A percentile compares a stretch with the other conserved stretches of the same genome.
phyloP scores from a whole-genome alignment of 495 filamentous ascomycete genomes.

The Penicillium cosmopolitanum region DNA sequence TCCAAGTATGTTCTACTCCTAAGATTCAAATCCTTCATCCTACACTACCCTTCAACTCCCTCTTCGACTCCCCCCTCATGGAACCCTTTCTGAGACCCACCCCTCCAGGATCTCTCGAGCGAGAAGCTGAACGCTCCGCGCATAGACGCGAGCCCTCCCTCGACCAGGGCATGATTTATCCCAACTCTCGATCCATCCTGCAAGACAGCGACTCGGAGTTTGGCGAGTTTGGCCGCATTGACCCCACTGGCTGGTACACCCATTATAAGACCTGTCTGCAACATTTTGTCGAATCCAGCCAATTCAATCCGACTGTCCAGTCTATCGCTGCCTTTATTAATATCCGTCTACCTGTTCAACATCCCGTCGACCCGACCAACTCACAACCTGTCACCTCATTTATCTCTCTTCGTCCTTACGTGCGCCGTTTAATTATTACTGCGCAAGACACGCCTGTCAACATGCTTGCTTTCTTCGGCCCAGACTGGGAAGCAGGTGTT shows the following conservation, averaged over 20 bases:
- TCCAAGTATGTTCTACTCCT: conserved; percentile 33
- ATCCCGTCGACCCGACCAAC: conserved; percentile 30
- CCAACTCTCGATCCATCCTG: conserved; percentile 18
- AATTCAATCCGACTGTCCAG: conserved; percentile 78
- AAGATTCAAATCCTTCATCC: no score
- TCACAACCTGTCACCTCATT: conserved; percentile 28
- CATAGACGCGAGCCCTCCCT: conserved; percentile 25
- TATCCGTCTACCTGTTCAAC: conserved; percentile 55
- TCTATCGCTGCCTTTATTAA: conserved; percentile 91
- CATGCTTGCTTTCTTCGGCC: conserved; percentile 87
- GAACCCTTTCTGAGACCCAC: conserved; percentile 28
- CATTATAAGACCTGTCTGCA: conserved; percentile 82
- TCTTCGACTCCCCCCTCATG: background rate
- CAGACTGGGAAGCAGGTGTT: conserved; percentile 77
- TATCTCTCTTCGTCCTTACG: conserved; percentile 79
- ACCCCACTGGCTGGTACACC: conserved; percentile 89
- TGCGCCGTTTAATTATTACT: conserved; percentile 88
- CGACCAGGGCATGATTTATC: conserved; percentile 20
- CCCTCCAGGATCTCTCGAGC: conserved; percentile 28
- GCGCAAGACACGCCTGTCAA: conserved; percentile 78
- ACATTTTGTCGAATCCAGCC: conserved; percentile 86
- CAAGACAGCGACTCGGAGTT: conserved; percentile 12
- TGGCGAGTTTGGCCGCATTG: conserved; percentile 48
- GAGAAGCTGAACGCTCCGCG: conserved; percentile 32
- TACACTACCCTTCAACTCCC: background rate